Evolutionary conservation across 2,329 filamentous ascomycete species (phyloP).

Genomic region (Hymenoscyphus repandus): DNA sequence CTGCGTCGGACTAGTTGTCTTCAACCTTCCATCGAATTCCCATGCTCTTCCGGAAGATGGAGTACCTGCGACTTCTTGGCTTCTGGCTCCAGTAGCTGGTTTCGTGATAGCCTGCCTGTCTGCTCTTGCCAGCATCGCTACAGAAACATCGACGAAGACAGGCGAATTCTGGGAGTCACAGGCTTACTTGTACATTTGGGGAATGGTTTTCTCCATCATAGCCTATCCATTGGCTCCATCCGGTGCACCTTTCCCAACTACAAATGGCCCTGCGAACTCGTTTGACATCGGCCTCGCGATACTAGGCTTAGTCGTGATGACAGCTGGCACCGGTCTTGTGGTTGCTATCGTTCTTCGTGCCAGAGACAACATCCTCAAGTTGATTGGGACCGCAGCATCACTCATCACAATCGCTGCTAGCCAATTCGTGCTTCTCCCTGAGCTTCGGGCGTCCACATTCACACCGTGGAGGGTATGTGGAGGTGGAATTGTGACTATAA

Average conservation of each 20-base stretch:
- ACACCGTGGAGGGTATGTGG: constrained; percentile 18
- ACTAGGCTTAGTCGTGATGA: constrained; percentile 1
- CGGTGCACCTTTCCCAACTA: neutral
- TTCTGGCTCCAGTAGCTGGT: constrained; percentile 17
- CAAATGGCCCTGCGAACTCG: neutral
- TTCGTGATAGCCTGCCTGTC: constrained; percentile 18
- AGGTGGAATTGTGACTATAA: constrained; percentile 14
- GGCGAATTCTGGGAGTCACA: constrained; percentile 22
- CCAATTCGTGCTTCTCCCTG: constrained; percentile 18
- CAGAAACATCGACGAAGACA: constrained; percentile 20
- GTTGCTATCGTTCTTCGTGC: constrained; percentile 18
- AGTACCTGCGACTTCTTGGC: constrained; percentile 8
- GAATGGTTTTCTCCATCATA: constrained; percentile 12
- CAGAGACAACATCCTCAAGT: constrained; percentile 20
- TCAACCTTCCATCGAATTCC: constrained; percentile 12
- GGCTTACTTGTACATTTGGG: constrained; percentile 19
- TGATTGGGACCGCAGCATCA: constrained; percentile 18
- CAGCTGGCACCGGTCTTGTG: constrained; percentile 11
- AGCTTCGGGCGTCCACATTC: constrained; percentile 11
- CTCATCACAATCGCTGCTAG: constrained; percentile 17
- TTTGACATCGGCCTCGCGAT: neutral
- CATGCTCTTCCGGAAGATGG: neutral
- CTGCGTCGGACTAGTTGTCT: constrained; percentile 19
- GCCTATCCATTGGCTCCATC: constrained; percentile 5
- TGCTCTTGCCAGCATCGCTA: constrained; percentile 20